These are phyloP conservation scores for Lactifluus piperatus DNA, from an alignment of 768 basidiomycete genomes.

Conservation along the genomic window DNA sequence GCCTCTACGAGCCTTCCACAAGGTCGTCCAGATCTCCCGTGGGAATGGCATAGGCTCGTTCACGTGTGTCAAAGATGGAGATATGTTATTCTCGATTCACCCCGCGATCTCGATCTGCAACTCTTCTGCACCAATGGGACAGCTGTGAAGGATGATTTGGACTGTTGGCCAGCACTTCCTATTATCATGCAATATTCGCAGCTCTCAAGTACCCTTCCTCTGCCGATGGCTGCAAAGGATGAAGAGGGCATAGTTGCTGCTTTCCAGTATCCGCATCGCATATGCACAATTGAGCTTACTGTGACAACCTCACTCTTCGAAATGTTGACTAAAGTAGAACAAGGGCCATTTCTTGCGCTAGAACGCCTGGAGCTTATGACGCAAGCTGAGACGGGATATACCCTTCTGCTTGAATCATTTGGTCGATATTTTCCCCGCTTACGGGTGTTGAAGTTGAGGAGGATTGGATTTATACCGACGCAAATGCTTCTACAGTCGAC, in stretches of 20 bases:
- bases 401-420: no score
- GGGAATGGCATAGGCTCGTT: background rate
- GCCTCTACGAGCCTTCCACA: no score
- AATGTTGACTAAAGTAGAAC: background rate
- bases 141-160: background rate
- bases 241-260: background rate
- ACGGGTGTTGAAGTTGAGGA: no score
- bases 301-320: background rate
- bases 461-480: background rate
- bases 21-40: no score
- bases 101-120: background rate
- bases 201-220: background rate
- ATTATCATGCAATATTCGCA: background rate
- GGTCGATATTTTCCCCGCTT: no score
- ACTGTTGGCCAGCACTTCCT: background rate
- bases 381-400: no score
- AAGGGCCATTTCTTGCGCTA: background rate
- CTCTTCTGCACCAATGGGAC: constrained; percentile 1
- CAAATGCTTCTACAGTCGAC: background rate
- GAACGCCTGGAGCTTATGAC: no score
- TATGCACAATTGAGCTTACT: background rate
- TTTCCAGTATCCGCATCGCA: background rate
- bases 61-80: constrained; percentile 2
- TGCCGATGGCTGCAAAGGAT: background rate
- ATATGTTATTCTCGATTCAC: background rate